Base-by-base conservation (phyloP, 2,329 filamentous ascomycete species). In the Pseudogymnoascus sp. region DNA sequence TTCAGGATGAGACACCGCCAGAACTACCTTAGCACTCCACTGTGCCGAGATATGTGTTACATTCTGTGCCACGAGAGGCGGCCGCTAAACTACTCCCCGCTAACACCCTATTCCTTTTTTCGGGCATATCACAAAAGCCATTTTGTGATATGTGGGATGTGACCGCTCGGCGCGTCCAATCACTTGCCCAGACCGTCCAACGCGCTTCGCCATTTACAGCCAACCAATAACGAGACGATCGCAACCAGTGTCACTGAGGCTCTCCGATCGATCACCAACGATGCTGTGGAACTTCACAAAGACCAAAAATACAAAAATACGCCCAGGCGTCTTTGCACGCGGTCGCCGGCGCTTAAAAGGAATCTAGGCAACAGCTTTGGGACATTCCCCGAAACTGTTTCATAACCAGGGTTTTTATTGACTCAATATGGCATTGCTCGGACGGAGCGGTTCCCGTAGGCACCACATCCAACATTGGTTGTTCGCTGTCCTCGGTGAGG, bases 381-480 rank as follows among this genome's bases (percentile, higher is more conserved):
- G 12, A 70, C 63, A 50, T 70, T 71, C 14, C 65, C 2, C 10
- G 64, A 67, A 22, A 68, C 68, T 22, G 67, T 67, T 16, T 69
- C 68, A 37, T 65, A 67, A 10, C 68, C 67, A 10, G 63, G 67
- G 24, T 64, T 46, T 59, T 69, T 66, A 19, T 7, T 61, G 61
- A 10, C 65, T 67, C 28, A 70, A 59, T 56, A 56, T 56, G 28
- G 50, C 50, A 56, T 56, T 33, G n/a, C 4, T 56, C 50, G 28
- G 50, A 12, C 50, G 26, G 26, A 26, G n/a, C 26, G 50, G 50
- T 56, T 19, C 8, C 26, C 50, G n/a, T 33, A 19, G 26, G 16
- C 50, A 56, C 26, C 50, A 33, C 50, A 33, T 12, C 50, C 16
- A 33, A n/a, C 16, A 28, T 19, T 26, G 26, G 50, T 14, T 50